A percentile compares a stretch with the other conserved stretches of the same genome.
Conservation (phyloP, 176 grass and related monocot genomes). For the Bromus sterilis region DNA sequence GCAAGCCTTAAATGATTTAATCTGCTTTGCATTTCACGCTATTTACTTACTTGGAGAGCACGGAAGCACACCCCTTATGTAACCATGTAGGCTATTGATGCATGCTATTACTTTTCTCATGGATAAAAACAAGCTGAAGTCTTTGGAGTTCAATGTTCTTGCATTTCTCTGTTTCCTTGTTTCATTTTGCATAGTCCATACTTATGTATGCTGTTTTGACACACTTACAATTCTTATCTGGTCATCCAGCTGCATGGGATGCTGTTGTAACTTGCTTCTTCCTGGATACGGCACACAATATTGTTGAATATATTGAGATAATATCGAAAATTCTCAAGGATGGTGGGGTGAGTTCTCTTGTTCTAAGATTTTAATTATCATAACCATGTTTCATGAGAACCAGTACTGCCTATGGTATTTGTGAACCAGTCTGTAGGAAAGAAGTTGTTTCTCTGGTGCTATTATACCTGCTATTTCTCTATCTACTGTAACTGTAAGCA, state of each 20-base stretch:
- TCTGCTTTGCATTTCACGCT: not conserved
- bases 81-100: not conserved
- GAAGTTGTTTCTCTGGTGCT: not conserved
- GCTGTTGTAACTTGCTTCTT: constrained; percentile 99
- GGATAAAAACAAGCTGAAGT: not conserved
- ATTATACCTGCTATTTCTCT: not conserved
- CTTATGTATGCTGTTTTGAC: constrained; percentile 5
- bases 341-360: constrained; percentile 65
- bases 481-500: not conserved
- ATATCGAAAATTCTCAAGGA: constrained; percentile 90
- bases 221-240: constrained; percentile 3
- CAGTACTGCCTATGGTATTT: not conserved
- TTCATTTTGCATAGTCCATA: constrained; percentile 7
- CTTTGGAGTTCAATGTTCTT: not conserved
- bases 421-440: not conserved
- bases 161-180: constrained; percentile 2
- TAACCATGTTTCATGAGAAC: constrained; percentile 8
- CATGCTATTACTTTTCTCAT: not conserved
- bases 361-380: not conserved
- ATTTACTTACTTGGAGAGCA: not conserved
- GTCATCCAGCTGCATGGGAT: constrained; percentile 84
- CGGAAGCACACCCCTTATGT: not conserved
- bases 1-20: not conserved
- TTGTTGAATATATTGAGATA: constrained; percentile 96
- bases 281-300: constrained; percentile 90